Conservation (phyloP, 495 filamentous ascomycete genomes). For the Penicillium riverlandense region DNA sequence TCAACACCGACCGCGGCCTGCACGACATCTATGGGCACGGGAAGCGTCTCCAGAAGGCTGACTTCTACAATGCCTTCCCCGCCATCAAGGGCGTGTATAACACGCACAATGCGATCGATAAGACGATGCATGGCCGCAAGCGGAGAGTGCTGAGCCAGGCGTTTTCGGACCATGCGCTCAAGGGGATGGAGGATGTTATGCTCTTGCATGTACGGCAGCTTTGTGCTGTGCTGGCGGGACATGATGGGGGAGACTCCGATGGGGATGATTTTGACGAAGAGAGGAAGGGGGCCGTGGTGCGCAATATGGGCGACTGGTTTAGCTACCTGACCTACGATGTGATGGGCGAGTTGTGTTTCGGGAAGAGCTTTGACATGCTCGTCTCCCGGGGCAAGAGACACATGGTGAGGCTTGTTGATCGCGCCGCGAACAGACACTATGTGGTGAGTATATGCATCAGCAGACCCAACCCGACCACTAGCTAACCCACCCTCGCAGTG, state of each 20-base stretch:
- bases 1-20: constrained; percentile 40
- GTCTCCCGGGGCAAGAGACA: constrained; percentile 31
- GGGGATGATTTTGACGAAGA: constrained; percentile 5
- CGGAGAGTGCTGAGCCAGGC: constrained; percentile 48
- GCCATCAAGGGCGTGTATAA: constrained; percentile 50
- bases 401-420: constrained; percentile 43
- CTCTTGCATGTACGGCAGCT: constrained; percentile 41
- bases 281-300: constrained; percentile 15
- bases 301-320: constrained; percentile 46
- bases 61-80: constrained; percentile 48
- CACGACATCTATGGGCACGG: constrained; percentile 50
- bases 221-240: constrained; percentile 27
- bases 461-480: background rate
- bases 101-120: constrained; percentile 49
- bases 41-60: constrained; percentile 40
- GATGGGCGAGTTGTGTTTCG: constrained; percentile 47
- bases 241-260: constrained; percentile 3
- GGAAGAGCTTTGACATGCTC: constrained; percentile 52
- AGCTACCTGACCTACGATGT: constrained; percentile 47
- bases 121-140: constrained; percentile 45
- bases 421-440: constrained; percentile 46
- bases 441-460: constrained; percentile 30
- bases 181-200: constrained; percentile 46
- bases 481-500: constrained; percentile 28
- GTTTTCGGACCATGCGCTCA: constrained; percentile 45